Evolutionary conservation across 768 basidiomycete species (phyloP).

Genomic region (Tylopilus vinaceipallidus): DNA sequence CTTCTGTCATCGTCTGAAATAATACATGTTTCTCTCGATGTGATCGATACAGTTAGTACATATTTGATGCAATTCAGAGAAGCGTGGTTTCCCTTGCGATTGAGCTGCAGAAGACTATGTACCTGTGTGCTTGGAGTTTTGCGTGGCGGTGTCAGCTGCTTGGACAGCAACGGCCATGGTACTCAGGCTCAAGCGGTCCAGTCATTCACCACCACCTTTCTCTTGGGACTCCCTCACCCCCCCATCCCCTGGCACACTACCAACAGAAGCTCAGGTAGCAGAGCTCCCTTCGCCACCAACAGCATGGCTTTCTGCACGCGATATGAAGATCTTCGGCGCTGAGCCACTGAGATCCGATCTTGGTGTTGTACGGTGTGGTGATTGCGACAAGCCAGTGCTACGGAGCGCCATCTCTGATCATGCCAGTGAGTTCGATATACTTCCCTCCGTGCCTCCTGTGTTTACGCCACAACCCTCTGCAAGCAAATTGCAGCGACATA

Average conservation of each 20-base stretch:
- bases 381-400: slow-evolving; percentile 80
- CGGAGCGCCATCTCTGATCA: slow-evolving; percentile 76
- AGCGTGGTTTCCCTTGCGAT: too few relatives aligned
- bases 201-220: slow-evolving; percentile 53
- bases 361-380: slow-evolving; percentile 66
- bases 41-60: too few relatives aligned
- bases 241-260: slow-evolving; percentile 31
- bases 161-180: slow-evolving; percentile 32
- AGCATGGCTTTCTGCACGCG: slow-evolving; percentile 78
- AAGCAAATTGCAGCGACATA: slow-evolving; percentile 63
- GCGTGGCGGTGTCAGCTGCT: background rate
- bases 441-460: background rate
- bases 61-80: too few relatives aligned
- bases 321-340: slow-evolving; percentile 87
- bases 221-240: slow-evolving; percentile 52
- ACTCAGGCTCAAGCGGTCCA: slow-evolving; percentile 42
- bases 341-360: slow-evolving; percentile 71
- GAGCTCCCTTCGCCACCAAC: slow-evolving; percentile 71
- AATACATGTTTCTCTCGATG: background rate
- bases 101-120: too few relatives aligned
- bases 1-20: background rate
- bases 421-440: slow-evolving; percentile 50
- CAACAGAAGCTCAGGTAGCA: slow-evolving; percentile 36
- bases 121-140: background rate
- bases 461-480: slow-evolving; percentile 8